Conservation (phyloP, 768 basidiomycete species). For the Glaciozyma martinii region DNA sequence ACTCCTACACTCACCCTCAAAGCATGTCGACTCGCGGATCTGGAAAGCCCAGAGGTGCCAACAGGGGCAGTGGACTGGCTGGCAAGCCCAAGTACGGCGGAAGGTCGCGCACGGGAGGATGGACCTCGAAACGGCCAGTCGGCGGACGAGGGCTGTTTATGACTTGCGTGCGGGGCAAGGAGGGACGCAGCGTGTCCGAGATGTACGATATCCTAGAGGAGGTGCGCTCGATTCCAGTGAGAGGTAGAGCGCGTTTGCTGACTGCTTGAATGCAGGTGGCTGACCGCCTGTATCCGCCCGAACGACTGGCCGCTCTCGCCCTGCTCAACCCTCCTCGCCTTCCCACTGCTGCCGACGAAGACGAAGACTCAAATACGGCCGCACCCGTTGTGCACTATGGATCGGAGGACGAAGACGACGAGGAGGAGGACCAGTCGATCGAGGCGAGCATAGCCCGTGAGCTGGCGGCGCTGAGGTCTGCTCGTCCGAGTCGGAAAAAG, state of each 20-base stretch:
- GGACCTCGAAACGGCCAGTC: conserved; percentile 22
- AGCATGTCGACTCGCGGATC: too few species aligned
- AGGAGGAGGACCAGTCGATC: conserved; percentile 24
- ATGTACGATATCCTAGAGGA: conserved; percentile 27
- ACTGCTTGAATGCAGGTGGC: conserved; percentile 11
- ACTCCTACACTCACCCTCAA: too few species aligned
- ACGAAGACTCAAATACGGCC: background rate
- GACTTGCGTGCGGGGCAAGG: conserved; percentile 26
- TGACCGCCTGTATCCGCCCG: conserved; percentile 24
- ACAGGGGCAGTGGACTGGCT: too few species aligned
- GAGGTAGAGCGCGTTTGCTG: background rate
- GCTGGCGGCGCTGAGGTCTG: conserved; percentile 16
- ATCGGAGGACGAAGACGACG: conserved; percentile 1
- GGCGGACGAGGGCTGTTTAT: conserved; percentile 28
- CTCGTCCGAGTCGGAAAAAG: background rate
- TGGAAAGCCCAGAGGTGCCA: too few species aligned
- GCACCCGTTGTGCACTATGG: background rate
- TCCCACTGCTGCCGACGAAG: background rate
- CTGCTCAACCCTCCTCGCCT: background rate
- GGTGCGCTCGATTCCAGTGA: background rate
- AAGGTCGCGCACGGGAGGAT: background rate
- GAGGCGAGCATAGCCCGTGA: conserved; percentile 21
- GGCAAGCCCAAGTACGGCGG: background rate
- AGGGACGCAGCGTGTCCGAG: conserved; percentile 15
- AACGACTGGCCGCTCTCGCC: conserved; percentile 5